Evolutionary conservation across 345 rosid species (phyloP), one percentile per base, ranked within the genome.

Genomic region (Acer saccharum): DNA sequence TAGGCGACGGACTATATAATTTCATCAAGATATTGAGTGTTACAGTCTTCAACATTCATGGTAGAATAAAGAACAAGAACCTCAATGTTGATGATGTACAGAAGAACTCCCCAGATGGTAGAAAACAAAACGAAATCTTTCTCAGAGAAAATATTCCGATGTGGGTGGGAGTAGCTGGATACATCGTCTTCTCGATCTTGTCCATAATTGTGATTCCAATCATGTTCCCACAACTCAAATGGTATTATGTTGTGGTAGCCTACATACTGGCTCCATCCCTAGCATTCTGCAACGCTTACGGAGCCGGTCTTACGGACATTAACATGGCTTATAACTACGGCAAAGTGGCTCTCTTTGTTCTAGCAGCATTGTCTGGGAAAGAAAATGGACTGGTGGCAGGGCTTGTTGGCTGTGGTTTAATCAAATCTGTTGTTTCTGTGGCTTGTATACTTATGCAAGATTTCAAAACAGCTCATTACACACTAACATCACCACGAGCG

Each of bases 261-360:
- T 95, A 93, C 84, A 74, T 92, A 50, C 85, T 95, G 11, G 98
- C 94, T 58, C 99, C 98, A n/a, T 90, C 96, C 57, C 88, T 95
- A 2, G 88, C 99, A 3, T 95, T 95, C 83, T 95, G 98, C 88
- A 93, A 93, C 64, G 98, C 98, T 3, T 95, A 93, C 66, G 98
- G 99, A 54, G 92, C 99, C 2, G 99, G 99, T 16, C 96, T 95
- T 17, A 95, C 99, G 0, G 99, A 95, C 80, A 90, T 92, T 3
- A 95, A 95, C 93, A 93, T 95, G 99, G 98, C 97, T 52, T 93
- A 93, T 74, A 95, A 95, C 81, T 95, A 95, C n/a, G 97, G 97
- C 5, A 95, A 95, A 83, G 90, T 95, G 23, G 99, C 98, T 52
- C 87, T 95, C 6, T 95, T 95, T 50, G 84, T 92, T 17, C 68